These are phyloP conservation scores for rapeseed (Brassica napus) DNA, from an alignment of 345 rosid species.

Conservation along the genomic window DNA sequence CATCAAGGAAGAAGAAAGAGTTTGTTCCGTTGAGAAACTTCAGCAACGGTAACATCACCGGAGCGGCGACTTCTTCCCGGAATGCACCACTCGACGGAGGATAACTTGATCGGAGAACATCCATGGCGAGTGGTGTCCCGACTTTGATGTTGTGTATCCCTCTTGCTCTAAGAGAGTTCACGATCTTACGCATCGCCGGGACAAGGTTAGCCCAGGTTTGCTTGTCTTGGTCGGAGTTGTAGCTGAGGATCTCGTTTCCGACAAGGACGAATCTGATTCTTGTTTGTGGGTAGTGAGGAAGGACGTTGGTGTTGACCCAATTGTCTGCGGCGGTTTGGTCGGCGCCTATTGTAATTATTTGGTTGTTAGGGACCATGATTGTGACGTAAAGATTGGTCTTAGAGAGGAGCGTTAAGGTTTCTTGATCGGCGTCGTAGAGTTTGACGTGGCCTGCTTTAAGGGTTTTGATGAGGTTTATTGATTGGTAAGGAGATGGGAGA, in stretches of 20 bases:
- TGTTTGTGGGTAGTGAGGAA: constrained; percentile 54
- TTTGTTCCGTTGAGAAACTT: constrained; percentile 62
- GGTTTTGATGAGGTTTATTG: constrained; percentile 51
- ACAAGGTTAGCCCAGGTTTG: constrained; percentile 53
- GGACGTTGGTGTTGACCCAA: constrained; percentile 58
- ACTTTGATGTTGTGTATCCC: constrained; percentile 61
- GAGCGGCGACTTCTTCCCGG: constrained; percentile 48
- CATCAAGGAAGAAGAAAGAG: constrained; percentile 73
- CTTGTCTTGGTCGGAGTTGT: constrained; percentile 42
- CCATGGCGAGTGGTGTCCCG: constrained; percentile 82
- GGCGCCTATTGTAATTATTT: constrained; percentile 49
- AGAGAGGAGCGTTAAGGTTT: constrained; percentile 52
- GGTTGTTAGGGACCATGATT: constrained; percentile 63
- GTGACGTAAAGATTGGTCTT: constrained; percentile 57
- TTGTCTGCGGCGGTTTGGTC: constrained; percentile 46
- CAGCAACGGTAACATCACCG: constrained; percentile 60
- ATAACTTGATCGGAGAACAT: constrained; percentile 46
- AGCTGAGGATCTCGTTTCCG: constrained; percentile 79
- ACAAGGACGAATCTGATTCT: constrained; percentile 57
- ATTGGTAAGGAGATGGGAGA: constrained; percentile 57
- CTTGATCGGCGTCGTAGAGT: constrained; percentile 61
- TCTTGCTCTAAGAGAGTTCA: constrained; percentile 44
- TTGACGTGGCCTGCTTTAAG: constrained; percentile 56
- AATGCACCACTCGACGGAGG: constrained; percentile 76
- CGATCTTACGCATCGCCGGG: constrained; percentile 65